Percentiles rank a stretch among this genome's conserved stretches.
Evolutionary conservation across 805 yeast genomes (phyloP).

Genomic region (Cyberlindnera japonica): DNA sequence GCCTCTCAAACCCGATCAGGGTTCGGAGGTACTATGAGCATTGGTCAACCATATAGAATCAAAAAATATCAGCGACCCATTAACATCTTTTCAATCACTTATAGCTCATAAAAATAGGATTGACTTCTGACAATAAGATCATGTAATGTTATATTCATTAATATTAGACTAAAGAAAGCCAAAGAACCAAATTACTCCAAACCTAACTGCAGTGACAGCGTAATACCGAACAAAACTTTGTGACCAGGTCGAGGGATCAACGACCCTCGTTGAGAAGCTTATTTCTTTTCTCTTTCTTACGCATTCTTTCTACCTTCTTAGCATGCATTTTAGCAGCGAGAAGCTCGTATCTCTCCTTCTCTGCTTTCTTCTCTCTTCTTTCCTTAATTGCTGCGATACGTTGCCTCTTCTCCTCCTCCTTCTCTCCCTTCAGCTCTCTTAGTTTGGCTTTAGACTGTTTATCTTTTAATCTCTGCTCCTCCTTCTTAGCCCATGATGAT

Average conservation of each 20-base stretch:
- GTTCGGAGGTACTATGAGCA: too few species aligned
- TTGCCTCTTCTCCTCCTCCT: slow-evolving; percentile 53
- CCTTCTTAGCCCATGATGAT: slow-evolving; percentile 62
- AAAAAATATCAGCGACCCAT: too few species aligned
- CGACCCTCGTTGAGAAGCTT: slow-evolving; percentile 85
- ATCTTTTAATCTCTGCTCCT: slow-evolving; percentile 62
- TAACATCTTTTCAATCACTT: too few species aligned
- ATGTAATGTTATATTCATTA: too few species aligned
- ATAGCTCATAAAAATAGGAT: too few species aligned
- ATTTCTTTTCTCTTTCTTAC: slow-evolving; percentile 91
- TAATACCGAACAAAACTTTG: background rate
- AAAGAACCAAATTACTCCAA: too few species aligned
- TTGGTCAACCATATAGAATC: too few species aligned
- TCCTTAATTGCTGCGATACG: slow-evolving; percentile 59
- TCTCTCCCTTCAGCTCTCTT: slow-evolving; percentile 73
- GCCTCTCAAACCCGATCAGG: too few species aligned
- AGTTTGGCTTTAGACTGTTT: slow-evolving; percentile 65
- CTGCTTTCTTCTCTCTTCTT: slow-evolving; percentile 77
- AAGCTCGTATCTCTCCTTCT: slow-evolving; percentile 80
- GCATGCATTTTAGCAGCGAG: slow-evolving; percentile 86
- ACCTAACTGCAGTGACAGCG: too few species aligned
- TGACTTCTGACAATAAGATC: too few species aligned
- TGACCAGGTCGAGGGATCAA: slow-evolving; percentile 25
- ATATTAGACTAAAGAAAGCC: background rate
- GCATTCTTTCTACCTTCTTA: slow-evolving; percentile 85